Conservation (phyloP, 129 eudicot species). For the Flaveria bidentis region DNA sequence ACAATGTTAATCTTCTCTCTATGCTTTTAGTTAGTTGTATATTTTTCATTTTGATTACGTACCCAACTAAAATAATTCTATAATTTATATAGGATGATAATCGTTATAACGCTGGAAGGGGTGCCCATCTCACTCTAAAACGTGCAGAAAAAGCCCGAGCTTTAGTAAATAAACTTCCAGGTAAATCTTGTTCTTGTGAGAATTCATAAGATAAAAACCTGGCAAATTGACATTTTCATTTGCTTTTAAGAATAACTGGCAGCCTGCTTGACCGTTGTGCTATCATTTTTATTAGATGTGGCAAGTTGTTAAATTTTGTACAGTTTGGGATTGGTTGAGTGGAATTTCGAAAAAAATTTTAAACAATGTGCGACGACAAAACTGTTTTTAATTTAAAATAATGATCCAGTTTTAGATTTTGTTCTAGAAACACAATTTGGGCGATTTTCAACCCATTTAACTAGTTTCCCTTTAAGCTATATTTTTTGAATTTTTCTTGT, state of each 20-base stretch:
- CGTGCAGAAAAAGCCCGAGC: conserved; percentile 98
- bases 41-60: conserved; percentile 7
- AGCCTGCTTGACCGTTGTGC: too few relatives aligned
- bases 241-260: not conserved
- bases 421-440: not conserved
- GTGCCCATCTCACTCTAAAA: conserved; percentile 87
- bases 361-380: not conserved
- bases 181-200: conserved; percentile 37
- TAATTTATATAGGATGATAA: conserved; percentile 66
- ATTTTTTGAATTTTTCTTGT: too few relatives aligned
- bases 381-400: not conserved
- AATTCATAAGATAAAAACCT: not conserved
- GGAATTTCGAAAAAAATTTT: too few relatives aligned
- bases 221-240: not conserved
- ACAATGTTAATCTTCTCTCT: conserved; percentile 50
- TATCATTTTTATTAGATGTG: not conserved
- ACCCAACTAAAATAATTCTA: conserved; percentile 6
- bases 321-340: not conserved
- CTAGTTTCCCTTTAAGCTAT: too few relatives aligned
- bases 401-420: not conserved
- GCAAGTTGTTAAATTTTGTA: not conserved
- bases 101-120: conserved; percentile 92
- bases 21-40: not conserved
- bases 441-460: not conserved
- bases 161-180: conserved; percentile 88